phyloP scores from a whole-genome alignment of 306 rosid species.

The Lathyrus aphaca region DNA sequence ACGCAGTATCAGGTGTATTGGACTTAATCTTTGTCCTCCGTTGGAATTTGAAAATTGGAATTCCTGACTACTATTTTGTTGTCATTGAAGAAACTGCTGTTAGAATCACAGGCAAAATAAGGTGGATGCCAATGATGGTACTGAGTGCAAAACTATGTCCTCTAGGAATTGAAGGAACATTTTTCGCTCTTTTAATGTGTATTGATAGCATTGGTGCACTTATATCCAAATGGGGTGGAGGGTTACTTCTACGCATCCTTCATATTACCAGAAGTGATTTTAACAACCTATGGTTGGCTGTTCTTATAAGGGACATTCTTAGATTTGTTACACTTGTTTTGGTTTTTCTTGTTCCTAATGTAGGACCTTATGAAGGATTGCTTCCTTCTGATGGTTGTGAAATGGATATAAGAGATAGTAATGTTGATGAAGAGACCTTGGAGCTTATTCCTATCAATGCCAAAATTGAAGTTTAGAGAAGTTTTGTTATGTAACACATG shows the following conservation, averaged over 20 bases:
- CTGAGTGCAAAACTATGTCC: constrained; percentile 72
- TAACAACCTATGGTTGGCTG: constrained; percentile 64
- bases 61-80: constrained; percentile 67
- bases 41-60: constrained; percentile 62
- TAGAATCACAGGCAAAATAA: constrained; percentile 49
- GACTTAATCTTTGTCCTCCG: constrained; percentile 67
- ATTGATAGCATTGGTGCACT: constrained; percentile 67
- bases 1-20: constrained; percentile 58
- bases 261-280: constrained; percentile 68
- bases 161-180: constrained; percentile 76
- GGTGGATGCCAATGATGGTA: constrained; percentile 83
- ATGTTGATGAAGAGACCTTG: constrained; percentile 51
- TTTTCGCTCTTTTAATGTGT: constrained; percentile 72
- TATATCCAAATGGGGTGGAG: constrained; percentile 65
- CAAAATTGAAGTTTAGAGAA: constrained; percentile 36
- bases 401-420: not conserved
- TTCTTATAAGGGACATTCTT: constrained; percentile 54
- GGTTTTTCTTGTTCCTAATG: constrained; percentile 68
- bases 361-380: constrained; percentile 49
- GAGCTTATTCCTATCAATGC: constrained; percentile 55
- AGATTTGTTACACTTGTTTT: constrained; percentile 58
- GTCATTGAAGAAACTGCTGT: constrained; percentile 61
- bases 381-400: constrained; percentile 51
- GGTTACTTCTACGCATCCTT: constrained; percentile 53
- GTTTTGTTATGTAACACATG: not conserved